Evolutionary conservation across 257 asterid species (phyloP).

Genomic region (Thymus quinquecostatus): DNA sequence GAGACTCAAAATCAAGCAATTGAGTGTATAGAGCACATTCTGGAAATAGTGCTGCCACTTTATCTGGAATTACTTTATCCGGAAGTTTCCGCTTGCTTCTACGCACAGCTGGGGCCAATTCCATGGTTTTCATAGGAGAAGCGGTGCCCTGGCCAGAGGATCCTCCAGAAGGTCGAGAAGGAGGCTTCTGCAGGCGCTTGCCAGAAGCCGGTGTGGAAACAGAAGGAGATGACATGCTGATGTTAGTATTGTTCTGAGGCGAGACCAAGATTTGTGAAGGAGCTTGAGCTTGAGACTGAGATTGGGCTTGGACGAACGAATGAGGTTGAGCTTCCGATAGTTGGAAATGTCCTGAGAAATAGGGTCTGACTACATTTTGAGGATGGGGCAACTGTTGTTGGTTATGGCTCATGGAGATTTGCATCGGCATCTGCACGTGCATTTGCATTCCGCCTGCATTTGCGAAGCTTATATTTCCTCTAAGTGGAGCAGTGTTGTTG

Average conservation of each 20-base stretch:
- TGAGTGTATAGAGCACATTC: conserved; percentile 81
- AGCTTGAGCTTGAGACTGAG: conserved; percentile 36
- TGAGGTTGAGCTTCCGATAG: conserved; percentile 52
- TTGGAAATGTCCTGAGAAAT: conserved; percentile 71
- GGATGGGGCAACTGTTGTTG: conserved; percentile 44
- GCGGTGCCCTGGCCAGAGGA: conserved; percentile 65
- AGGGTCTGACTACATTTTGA: conserved; percentile 54
- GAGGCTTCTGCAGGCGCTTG: conserved; percentile 67
- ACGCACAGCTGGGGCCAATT: conserved; percentile 77
- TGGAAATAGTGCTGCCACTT: conserved; percentile 66
- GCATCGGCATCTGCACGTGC: conserved; percentile 32
- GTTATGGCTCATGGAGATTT: conserved; percentile 46
- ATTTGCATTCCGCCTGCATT: conserved; percentile 40
- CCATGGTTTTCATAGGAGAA: conserved; percentile 93
- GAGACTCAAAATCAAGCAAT: conserved; percentile 75
- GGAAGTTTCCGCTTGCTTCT: conserved; percentile 69
- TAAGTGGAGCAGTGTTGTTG: conserved; percentile 40
- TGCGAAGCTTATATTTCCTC: conserved; percentile 46
- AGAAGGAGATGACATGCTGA: conserved; percentile 51
- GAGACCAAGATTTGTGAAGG: conserved; percentile 45
- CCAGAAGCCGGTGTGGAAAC: conserved; percentile 56
- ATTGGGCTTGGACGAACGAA: conserved; percentile 38
- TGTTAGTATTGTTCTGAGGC: conserved; percentile 38
- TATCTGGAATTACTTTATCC: conserved; percentile 63
- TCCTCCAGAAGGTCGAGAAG: conserved; percentile 72